Evolutionary conservation across 768 basidiomycete genomes (phyloP).

Genomic region (Clitopilus passeckerianus): DNA sequence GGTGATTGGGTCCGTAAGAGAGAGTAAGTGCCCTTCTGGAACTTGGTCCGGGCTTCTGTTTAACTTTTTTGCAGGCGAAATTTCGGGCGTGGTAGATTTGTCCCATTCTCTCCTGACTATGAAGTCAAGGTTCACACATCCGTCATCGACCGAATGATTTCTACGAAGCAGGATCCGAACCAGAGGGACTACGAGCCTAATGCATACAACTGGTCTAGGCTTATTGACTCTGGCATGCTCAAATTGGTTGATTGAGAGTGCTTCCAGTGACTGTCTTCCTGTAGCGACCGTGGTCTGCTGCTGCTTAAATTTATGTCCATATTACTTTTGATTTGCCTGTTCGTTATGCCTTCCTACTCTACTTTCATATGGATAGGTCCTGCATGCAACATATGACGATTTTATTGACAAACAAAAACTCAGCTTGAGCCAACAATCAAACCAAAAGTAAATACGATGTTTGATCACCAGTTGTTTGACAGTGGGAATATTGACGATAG

Average conservation of each 20-base stretch:
- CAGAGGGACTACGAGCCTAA: constrained; percentile 5
- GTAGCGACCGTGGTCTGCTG: too few relatives aligned
- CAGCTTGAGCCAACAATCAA: too few relatives aligned
- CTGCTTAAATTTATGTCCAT: too few relatives aligned
- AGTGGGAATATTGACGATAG: too few relatives aligned
- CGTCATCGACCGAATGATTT: constrained; percentile 11
- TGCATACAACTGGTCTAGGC: constrained; percentile 13
- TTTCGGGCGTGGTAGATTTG: constrained; percentile 22
- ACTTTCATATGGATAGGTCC: too few relatives aligned
- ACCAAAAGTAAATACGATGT: too few relatives aligned
- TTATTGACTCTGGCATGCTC: constrained; percentile 8
- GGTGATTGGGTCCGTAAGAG: constrained; percentile 19
- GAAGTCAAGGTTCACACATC: constrained; percentile 18
- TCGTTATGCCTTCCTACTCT: too few relatives aligned
- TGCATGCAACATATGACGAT: too few relatives aligned
- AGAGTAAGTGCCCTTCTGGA: constrained; percentile 10
- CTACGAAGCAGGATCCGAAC: neutral
- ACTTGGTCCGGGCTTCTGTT: neutral
- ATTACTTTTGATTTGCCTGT: too few relatives aligned
- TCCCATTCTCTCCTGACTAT: constrained; percentile 16
- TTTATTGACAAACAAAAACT: too few relatives aligned
- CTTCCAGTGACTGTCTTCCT: neutral
- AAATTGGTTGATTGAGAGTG: constrained; percentile 8
- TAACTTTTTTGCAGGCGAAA: constrained; percentile 14
- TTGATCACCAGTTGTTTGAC: too few relatives aligned